Conservation (phyloP, 306 rosid species). For the Cicer judaicum region DNA sequence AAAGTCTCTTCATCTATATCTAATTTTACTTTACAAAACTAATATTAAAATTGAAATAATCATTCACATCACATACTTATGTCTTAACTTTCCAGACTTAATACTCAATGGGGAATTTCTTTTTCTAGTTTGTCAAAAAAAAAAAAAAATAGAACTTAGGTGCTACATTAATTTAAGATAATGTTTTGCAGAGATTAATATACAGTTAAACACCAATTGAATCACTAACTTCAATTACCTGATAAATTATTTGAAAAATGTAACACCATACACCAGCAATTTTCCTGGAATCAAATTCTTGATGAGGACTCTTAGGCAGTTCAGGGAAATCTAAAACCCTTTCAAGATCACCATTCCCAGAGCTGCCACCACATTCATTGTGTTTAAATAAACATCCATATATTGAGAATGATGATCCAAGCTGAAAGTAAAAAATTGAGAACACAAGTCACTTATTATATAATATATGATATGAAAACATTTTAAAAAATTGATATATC, state of each 20-base stretch:
- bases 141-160: not conserved
- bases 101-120: not conserved
- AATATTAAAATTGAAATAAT: too few species aligned
- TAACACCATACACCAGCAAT: conserved; percentile 65
- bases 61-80: too few species aligned
- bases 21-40: too few species aligned
- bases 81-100: not conserved
- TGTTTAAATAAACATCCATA: conserved; percentile 60
- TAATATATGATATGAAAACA: conserved; percentile 5
- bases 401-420: conserved; percentile 67
- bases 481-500: not conserved
- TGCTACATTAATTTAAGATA: not conserved
- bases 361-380: conserved; percentile 37
- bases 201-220: not conserved
- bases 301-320: conserved; percentile 48
- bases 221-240: conserved; percentile 53
- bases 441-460: conserved; percentile 35
- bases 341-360: conserved; percentile 38
- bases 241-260: conserved; percentile 77
- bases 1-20: too few species aligned
- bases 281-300: conserved; percentile 41
- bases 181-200: not conserved
- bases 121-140: not conserved
- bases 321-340: conserved; percentile 44
- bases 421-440: conserved; percentile 55